These are phyloP conservation scores for Fusarium sp. DNA, from an alignment of 2,329 filamentous ascomycete genomes.

Conservation along the genomic window DNA sequence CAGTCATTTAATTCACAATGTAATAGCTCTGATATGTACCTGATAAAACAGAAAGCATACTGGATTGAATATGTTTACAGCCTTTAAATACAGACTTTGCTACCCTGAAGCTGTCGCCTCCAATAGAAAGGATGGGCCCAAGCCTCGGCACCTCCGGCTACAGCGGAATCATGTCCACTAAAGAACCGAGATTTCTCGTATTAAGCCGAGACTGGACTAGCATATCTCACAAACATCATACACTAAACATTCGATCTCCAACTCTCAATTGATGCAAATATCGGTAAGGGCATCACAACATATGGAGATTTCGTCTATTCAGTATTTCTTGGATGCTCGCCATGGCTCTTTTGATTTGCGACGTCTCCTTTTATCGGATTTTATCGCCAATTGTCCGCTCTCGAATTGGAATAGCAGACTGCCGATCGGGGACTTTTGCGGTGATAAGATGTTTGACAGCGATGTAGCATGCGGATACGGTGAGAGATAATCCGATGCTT, in stretches of 20 bases:
- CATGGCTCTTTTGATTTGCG: fast-evolving
- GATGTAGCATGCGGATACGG: background rate
- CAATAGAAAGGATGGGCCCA: no score
- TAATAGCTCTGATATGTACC: background rate
- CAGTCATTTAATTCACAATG: fast-evolving
- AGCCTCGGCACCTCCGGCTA: background rate
- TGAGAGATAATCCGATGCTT: background rate
- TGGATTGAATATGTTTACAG: background rate
- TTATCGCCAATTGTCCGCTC: fast-evolving
- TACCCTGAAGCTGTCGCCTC: background rate
- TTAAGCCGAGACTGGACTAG: background rate
- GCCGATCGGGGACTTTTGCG: background rate
- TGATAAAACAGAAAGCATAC: no score
- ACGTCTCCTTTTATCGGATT: background rate
- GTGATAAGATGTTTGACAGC: no score
- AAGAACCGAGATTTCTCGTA: background rate
- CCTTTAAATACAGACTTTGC: background rate
- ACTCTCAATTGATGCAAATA: background rate
- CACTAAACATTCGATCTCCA: background rate
- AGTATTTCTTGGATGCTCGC: background rate
- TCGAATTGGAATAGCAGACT: background rate
- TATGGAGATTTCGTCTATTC: no score
- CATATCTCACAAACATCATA: background rate
- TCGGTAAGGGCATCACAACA: no score
- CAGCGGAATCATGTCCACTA: background rate